These are phyloP conservation scores for Calonectria crousiana DNA, from an alignment of 2,329 filamentous ascomycete species.

Conservation along the genomic window DNA sequence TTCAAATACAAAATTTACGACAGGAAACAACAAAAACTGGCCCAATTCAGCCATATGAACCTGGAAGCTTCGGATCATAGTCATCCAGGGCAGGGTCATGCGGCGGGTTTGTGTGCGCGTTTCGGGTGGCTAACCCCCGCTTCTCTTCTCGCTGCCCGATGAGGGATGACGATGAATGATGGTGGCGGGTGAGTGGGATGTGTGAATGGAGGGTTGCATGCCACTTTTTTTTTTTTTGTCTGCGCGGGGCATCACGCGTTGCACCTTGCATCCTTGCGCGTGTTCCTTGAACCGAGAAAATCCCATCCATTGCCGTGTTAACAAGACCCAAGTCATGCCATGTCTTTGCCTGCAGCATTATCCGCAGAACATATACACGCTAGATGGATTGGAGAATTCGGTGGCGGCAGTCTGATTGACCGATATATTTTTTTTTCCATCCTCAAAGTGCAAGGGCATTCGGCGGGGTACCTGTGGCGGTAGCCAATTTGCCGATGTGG, in stretches of 20 bases:
- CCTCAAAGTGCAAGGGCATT: background rate
- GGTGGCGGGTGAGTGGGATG: slow-evolving; percentile 4
- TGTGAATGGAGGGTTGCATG: background rate
- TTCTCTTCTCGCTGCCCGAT: slow-evolving; percentile 26
- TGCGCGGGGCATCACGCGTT: background rate
- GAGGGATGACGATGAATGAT: slow-evolving; percentile 10
- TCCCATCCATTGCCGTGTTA: slow-evolving; percentile 28
- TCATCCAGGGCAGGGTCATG: slow-evolving; percentile 1
- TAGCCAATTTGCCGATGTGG: background rate
- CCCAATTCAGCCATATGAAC: background rate
- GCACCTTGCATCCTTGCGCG: slow-evolving; percentile 31
- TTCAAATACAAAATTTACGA: background rate
- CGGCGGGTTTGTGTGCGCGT: slow-evolving; percentile 4
- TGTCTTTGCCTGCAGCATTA: slow-evolving; percentile 21
- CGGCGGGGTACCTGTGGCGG: slow-evolving; percentile 20
- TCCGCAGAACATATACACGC: slow-evolving; percentile 18
- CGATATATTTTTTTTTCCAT: background rate
- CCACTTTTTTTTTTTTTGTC: background rate
- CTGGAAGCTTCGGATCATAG: background rate
- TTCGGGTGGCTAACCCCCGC: slow-evolving; percentile 19
- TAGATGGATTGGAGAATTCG: slow-evolving; percentile 8
- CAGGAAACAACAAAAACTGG: background rate
- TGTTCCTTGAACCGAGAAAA: slow-evolving; percentile 26
- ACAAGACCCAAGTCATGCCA: background rate
- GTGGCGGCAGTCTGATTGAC: background rate